A percentile compares a stretch with the other conserved stretches of the same genome.
phyloP scores from a whole-genome alignment of 495 filamentous ascomycete species.

The Cenococcum geophilum region DNA sequence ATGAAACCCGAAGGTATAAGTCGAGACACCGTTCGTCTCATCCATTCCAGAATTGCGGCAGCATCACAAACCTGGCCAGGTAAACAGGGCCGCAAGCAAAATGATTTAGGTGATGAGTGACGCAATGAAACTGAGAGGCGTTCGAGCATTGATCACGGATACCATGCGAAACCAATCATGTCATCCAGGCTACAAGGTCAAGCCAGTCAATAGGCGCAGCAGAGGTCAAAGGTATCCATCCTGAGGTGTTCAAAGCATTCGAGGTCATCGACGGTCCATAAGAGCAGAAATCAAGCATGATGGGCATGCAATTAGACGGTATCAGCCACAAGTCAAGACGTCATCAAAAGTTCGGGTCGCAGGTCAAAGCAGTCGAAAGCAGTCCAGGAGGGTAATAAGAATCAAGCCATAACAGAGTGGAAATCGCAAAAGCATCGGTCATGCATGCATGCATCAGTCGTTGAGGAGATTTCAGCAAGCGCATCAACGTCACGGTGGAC shows the following conservation, averaged over 20 bases:
- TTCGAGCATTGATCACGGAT: background rate
- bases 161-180: background rate
- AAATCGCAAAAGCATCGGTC: constrained; percentile 15
- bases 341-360: background rate
- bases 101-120: background rate
- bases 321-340: constrained; percentile 6
- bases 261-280: background rate
- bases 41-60: background rate
- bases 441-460: constrained; percentile 26
- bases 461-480: constrained; percentile 23
- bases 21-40: constrained; percentile 1
- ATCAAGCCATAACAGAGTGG: constrained; percentile 17
- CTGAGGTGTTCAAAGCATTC: constrained; percentile 1
- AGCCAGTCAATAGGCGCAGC: constrained; percentile 6
- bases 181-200: background rate
- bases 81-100: background rate
- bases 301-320: constrained; percentile 4
- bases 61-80: background rate
- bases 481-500: constrained; percentile 24
- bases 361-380: constrained; percentile 2
- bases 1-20: background rate
- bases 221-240: constrained; percentile 2
- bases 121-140: background rate
- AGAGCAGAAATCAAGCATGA: constrained; percentile 3
- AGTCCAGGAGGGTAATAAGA: constrained; percentile 5